Conservation (phyloP, 208 protist genomes). For the Wallacemonas sp. region DNA sequence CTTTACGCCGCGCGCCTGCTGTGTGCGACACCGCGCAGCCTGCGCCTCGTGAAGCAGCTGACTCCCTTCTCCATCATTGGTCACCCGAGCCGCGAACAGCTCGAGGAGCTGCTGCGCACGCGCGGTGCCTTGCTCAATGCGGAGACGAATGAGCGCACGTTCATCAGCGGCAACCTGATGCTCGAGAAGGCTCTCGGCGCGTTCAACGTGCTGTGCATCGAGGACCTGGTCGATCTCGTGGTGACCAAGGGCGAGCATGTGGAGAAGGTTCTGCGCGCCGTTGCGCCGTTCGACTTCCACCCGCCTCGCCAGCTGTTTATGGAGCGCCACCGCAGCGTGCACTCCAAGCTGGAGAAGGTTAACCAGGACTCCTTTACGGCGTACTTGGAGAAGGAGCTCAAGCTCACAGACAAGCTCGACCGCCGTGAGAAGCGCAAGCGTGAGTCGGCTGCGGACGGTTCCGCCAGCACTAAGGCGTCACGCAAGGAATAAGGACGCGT, state of each 20-base stretch:
- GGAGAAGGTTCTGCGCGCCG: constrained; percentile 60
- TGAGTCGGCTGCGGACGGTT: constrained; percentile 10
- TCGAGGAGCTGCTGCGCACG: constrained; percentile 83
- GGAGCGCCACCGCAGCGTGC: constrained; percentile 80
- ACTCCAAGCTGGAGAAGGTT: constrained; percentile 82
- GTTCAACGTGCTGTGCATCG: constrained; percentile 88
- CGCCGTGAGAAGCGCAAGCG: constrained; percentile 23
- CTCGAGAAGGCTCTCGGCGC: constrained; percentile 83
- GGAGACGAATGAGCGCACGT: constrained; percentile 55
- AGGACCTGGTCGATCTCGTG: constrained; percentile 86
- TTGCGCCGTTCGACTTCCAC: constrained; percentile 91
- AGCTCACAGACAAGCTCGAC: constrained; percentile 44
- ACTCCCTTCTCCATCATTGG: constrained; percentile 81
- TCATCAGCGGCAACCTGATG: constrained; percentile 89
- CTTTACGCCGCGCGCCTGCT: constrained; percentile 83
- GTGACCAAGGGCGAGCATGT: constrained; percentile 59
- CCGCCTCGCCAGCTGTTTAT: constrained; percentile 87
- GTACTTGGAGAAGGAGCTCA: constrained; percentile 79
- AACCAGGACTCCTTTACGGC: constrained; percentile 87
- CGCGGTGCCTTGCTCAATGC: constrained; percentile 77
- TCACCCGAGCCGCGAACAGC: constrained; percentile 67
- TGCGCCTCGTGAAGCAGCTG: constrained; percentile 77
- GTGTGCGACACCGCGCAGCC: constrained; percentile 45
- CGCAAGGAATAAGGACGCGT: constrained; percentile 16
- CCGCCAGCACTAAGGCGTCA: constrained; percentile 7